Base-by-base conservation (phyloP, 306 rosid genomes). In the Canavalia gladiata region DNA sequence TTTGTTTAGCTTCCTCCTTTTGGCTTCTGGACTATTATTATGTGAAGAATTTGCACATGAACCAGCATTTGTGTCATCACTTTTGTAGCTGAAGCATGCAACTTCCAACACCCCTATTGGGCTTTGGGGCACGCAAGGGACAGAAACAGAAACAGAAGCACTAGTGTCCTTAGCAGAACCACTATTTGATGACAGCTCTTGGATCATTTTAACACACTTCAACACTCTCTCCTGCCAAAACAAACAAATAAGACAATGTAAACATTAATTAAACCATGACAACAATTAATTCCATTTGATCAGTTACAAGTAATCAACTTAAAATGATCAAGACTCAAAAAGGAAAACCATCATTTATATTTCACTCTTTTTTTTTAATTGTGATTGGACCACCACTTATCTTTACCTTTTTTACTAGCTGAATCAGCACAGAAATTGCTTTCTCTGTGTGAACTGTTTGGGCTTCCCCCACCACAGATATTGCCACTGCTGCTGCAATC, bases 401-500 rank as follows among this genome's bases (percentile, higher is more conserved):
- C 13, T 76, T 75, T 84, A 95, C 99, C 98, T 91, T 88, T 79
- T 87, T 82, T 33, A 86, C 90, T 28, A 74, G 90, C 69, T 88
- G 92, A 83, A 81, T 78, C 75, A 95, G 88, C 85, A 81, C 82
- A 85, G 89, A 85, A 62, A 84, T 80, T 81, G 92, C 90, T 78
- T 81, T 87, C 77, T 93, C 96, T 18, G 78, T 69, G 74, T 89
- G 85, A 74, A 90, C 83, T 76, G 87, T 67, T 89, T 83, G 72
- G 70, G 87, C 85, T 72, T 91, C 94, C 74, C 90, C 85, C 12
- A 86, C 82, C 7, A 85, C 92, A 74, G 83, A 86, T 84, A 93
- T 79, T 64, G 93, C 90, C 87, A 90, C 93, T 5, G 99, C 99
- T 46, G 97, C 99, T 85, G 97, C 99, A 68, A 95, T 83, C 81